A percentile compares a stretch with the other conserved stretches of the same genome.
Evolutionary conservation across 2,329 filamentous ascomycete genomes (phyloP).

Genomic region (Didymosphaeria variabile): DNA sequence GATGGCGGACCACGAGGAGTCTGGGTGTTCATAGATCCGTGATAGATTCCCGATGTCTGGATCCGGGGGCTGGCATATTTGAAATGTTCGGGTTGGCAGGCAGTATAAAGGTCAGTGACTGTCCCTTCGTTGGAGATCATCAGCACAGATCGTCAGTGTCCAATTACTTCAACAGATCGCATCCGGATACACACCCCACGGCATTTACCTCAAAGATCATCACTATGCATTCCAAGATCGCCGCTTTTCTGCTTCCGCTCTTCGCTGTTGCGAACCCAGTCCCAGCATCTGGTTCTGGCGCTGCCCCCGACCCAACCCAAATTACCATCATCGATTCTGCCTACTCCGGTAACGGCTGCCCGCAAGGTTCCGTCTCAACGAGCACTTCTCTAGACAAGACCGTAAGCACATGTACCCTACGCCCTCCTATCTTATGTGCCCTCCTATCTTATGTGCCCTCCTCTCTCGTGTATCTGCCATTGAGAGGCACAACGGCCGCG

Average conservation of each 20-base stretch:
- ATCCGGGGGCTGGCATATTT: constrained; percentile 11
- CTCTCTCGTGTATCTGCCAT: too few species aligned
- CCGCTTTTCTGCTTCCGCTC: constrained; percentile 37
- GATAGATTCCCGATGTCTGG: not conserved
- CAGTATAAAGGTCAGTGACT: constrained; percentile 36
- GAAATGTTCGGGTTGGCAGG: constrained; percentile 15
- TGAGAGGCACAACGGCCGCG: constrained; percentile 8
- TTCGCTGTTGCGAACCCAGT: constrained; percentile 40
- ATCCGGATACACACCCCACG: constrained; percentile 17
- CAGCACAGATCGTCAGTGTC: constrained; percentile 38
- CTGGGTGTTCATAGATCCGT: constrained; percentile 20
- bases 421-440: too few species aligned
- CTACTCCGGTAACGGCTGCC: constrained; percentile 48
- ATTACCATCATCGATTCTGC: constrained; percentile 42
- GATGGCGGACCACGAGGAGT: constrained; percentile 18
- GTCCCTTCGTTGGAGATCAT: constrained; percentile 31
- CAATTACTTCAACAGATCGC: constrained; percentile 25
- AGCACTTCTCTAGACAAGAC: constrained; percentile 44
- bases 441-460: too few species aligned
- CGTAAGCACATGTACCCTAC: constrained; percentile 25
- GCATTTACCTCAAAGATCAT: constrained; percentile 16
- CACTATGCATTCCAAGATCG: constrained; percentile 44
- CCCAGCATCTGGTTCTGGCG: constrained; percentile 23
- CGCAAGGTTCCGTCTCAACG: constrained; percentile 45
- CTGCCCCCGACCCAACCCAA: constrained; percentile 30